Evolutionary conservation across 148 eudicot genomes (phyloP).

Genomic region (Pouteria glomerata): DNA sequence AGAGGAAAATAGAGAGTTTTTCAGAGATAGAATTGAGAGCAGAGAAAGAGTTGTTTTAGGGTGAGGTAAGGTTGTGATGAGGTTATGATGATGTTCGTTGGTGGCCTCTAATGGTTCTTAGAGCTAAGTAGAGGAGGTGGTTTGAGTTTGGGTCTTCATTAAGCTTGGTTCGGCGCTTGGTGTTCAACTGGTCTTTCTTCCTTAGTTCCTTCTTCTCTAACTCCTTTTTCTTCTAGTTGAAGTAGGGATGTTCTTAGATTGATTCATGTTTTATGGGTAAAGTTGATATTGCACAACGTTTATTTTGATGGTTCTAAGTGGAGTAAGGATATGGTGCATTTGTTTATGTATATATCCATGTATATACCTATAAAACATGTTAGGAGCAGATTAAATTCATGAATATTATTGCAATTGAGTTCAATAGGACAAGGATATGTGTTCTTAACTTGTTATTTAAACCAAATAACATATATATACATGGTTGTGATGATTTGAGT

Average conservation of each 20-base stretch:
- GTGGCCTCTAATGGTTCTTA: not conserved
- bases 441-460: too few species aligned
- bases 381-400: not conserved
- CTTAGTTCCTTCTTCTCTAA: not conserved
- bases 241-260: not conserved
- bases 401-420: not conserved
- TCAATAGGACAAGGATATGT: not conserved
- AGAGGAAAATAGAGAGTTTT: not conserved
- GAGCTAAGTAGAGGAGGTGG: not conserved
- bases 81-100: too few species aligned
- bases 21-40: not conserved
- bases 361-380: too few species aligned
- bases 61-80: not conserved
- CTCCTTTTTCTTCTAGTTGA: not conserved
- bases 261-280: not conserved
- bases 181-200: not conserved
- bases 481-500: not conserved
- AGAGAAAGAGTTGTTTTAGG: not conserved
- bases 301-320: not conserved
- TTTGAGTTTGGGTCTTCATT: not conserved
- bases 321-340: too few species aligned
- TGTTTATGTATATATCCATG: too few species aligned
- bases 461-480: not conserved
- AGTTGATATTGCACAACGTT: too few species aligned
- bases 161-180: not conserved